Base-by-base conservation (phyloP, 73 alveolate species). In the Paramecium sonneborni region DNA sequence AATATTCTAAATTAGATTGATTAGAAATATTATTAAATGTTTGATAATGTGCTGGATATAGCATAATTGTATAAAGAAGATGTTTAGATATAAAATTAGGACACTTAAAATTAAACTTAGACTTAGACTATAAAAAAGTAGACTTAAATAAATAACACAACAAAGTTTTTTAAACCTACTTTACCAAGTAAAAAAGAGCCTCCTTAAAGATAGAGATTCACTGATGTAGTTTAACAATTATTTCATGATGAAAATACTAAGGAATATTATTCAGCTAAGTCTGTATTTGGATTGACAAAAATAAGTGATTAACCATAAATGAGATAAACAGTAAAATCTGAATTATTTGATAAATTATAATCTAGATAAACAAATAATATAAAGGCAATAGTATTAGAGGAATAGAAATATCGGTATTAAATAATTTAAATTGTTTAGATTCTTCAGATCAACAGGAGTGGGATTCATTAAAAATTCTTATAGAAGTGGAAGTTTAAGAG, bases 171-270 rank as follows among this genome's bases (percentile, higher is more conserved):
- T 79, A 43, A 79, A 15, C 90, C 90, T 23, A 79, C 69, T 43
- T 9, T 79, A 4, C 74, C 86, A 3, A 72, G 6, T 5, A 79
- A 23, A 21, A 79, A 79, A 20, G 76, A 79, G 6, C 48, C 41
- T 21, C 90, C 90, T 8, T 79, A 32, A 6, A 38, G 90, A 23
- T 23, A 79, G 26, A 39, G 90, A 44, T 79, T 79, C 23, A 79
- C 90, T n/a, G 90, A 79, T 43, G 90, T 79, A 21, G 55, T 79
- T 4, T 46, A 79, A 21, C 10, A 79, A 41, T 44, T 79, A 21
- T 79, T 79, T 12, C 90, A 79, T 79, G 90, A 79, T 79, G 90
- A 79, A 41, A 79, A 79, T 41, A 79, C 90, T 6, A 79, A 46
- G 15, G 90, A 79, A 41, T 79, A 79, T 79, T 79, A 43, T 79